These are phyloP conservation scores for Eutrema japonicum DNA, from an alignment of 345 rosid species.

Conservation along the genomic window DNA sequence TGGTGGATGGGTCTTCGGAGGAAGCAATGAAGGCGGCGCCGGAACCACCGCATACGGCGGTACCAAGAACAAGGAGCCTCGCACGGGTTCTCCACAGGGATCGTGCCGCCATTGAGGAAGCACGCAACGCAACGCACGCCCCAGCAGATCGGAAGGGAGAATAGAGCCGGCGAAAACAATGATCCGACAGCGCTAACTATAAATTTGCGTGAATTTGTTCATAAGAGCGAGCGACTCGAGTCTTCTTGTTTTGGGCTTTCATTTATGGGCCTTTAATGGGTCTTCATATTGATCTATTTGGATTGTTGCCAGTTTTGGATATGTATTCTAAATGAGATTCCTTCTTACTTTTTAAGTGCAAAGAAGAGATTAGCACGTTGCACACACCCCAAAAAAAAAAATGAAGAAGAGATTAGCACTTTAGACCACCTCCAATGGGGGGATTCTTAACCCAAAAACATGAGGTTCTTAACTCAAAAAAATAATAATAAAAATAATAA, in stretches of 20 bases:
- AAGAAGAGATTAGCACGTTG: too few species aligned
- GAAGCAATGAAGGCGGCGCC: slow-evolving; percentile 64
- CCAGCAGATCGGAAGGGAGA: slow-evolving; percentile 31
- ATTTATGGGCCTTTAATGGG: slow-evolving; percentile 19
- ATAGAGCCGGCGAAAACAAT: neutral
- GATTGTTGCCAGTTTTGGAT: too few species aligned
- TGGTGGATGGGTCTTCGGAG: slow-evolving; percentile 71
- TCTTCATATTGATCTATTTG: neutral
- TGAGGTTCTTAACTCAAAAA: too few species aligned
- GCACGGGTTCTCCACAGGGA: slow-evolving; percentile 66
- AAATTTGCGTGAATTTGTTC: slow-evolving; percentile 7
- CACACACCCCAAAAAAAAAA: too few species aligned
- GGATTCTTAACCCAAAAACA: too few species aligned
- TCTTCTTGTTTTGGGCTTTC: slow-evolving; percentile 5
- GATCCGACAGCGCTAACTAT: slow-evolving; percentile 24
- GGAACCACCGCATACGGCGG: slow-evolving; percentile 69
- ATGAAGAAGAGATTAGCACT: too few species aligned
- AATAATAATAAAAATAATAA: too few species aligned
- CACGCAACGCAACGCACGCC: slow-evolving; percentile 6
- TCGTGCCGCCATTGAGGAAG: slow-evolving; percentile 63
- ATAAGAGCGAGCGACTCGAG: neutral
- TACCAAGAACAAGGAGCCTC: slow-evolving; percentile 58
- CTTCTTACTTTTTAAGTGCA: too few species aligned
- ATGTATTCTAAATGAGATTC: too few species aligned
- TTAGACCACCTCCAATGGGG: too few species aligned